Evolutionary conservation across 2,329 filamentous ascomycete species (phyloP).

Genomic region (Mycosphaerella sp.): DNA sequence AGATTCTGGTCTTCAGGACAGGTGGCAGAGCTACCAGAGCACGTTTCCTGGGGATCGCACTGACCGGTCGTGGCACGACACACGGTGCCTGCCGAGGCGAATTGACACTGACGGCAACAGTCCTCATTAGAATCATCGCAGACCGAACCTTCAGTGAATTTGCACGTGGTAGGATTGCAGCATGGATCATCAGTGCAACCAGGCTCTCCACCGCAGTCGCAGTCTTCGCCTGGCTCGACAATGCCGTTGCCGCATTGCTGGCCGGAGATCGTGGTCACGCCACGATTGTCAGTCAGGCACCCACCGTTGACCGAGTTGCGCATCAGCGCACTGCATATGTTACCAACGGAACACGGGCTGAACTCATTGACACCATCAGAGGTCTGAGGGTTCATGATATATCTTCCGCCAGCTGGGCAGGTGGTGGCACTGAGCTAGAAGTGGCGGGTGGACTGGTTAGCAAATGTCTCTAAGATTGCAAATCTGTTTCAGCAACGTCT

Average conservation of each 20-base stretch:
- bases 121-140: conserved; percentile 84
- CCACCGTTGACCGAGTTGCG: conserved; percentile 66
- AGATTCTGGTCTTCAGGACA: conserved; percentile 70
- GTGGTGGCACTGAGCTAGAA: conserved; percentile 48
- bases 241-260: conserved; percentile 95
- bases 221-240: conserved; percentile 88
- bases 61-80: conserved; percentile 73
- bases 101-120: conserved; percentile 69
- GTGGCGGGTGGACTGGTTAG: no score
- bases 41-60: conserved; percentile 82
- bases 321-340: conserved; percentile 81
- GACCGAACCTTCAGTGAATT: conserved; percentile 66
- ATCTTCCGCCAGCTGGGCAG: conserved; percentile 72
- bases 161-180: conserved; percentile 82
- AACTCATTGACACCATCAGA: conserved; percentile 66
- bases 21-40: conserved; percentile 62
- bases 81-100: conserved; percentile 60
- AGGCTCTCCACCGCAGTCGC: conserved; percentile 77
- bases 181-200: conserved; percentile 71
- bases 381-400: conserved; percentile 95
- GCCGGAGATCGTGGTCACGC: conserved; percentile 72
- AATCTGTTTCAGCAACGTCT: no score
- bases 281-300: conserved; percentile 81
- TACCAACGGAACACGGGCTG: conserved; percentile 83
- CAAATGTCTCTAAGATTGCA: no score